Conservation (phyloP, 2,329 filamentous ascomycete genomes). For the Cytospora schulzeri region DNA sequence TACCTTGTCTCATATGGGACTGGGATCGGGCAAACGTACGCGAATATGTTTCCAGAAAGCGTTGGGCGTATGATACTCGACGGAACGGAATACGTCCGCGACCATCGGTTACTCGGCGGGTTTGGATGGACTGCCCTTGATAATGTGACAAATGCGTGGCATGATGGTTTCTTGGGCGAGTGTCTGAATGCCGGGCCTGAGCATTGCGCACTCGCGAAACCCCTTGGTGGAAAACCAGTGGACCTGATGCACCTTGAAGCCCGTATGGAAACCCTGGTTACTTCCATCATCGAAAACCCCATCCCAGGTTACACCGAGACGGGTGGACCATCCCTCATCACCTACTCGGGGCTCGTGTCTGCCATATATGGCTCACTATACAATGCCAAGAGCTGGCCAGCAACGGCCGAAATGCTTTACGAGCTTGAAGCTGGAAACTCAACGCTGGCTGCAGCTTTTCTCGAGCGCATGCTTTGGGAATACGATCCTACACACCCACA, state of each 20-base stretch:
- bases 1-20: constrained; percentile 56
- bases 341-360: constrained; percentile 46
- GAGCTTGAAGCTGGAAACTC: constrained; percentile 50
- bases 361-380: constrained; percentile 48
- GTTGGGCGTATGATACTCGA: constrained; percentile 53
- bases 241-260: constrained; percentile 40
- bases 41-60: constrained; percentile 51
- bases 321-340: constrained; percentile 47
- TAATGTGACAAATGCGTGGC: constrained; percentile 52
- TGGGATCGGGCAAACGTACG: constrained; percentile 54
- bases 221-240: constrained; percentile 35
- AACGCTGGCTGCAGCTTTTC: constrained; percentile 42
- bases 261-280: constrained; percentile 44
- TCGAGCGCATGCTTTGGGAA: constrained; percentile 44
- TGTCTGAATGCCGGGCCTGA: constrained; percentile 51
- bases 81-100: constrained; percentile 50
- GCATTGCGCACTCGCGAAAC: constrained; percentile 47
- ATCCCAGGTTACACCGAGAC: constrained; percentile 41
- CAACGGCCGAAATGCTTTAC: constrained; percentile 43
- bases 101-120: constrained; percentile 48
- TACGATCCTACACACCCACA: constrained; percentile 44
- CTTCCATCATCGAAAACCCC: constrained; percentile 42
- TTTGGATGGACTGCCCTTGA: constrained; percentile 51
- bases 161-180: constrained; percentile 53
- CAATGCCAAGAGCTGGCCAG: constrained; percentile 46